phyloP scores from a whole-genome alignment of 148 eudicot genomes.

The Camellia sinensis region DNA sequence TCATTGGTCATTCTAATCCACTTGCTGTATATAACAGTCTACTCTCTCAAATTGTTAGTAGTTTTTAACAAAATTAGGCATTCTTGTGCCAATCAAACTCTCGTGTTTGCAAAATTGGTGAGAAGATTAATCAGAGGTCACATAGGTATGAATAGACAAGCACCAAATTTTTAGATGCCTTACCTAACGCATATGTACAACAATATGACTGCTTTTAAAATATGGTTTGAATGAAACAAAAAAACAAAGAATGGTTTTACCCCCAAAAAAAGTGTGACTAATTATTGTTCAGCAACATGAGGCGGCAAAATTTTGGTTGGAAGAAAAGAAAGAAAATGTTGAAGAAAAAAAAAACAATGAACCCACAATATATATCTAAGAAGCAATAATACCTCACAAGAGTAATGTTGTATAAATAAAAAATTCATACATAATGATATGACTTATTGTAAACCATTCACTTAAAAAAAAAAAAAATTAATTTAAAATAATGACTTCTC shows the following conservation, averaged over 20 bases:
- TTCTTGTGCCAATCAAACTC: neutral
- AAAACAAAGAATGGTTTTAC: too few relatives aligned
- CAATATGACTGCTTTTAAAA: neutral
- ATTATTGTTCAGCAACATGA: neutral
- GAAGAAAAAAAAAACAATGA: neutral
- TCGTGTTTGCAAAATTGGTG: neutral
- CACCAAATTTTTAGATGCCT: conserved; percentile 9
- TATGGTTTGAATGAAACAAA: neutral
- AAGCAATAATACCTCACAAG: neutral
- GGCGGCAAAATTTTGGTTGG: conserved; percentile 7
- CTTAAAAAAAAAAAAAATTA: too few relatives aligned
- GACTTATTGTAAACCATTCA: too few relatives aligned
- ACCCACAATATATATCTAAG: neutral
- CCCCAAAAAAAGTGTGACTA: neutral
- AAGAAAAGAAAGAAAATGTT: neutral
- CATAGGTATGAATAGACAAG: conserved; percentile 7
- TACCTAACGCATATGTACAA: neutral
- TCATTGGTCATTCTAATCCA: neutral
- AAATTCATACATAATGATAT: too few relatives aligned
- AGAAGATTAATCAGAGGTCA: conserved; percentile 5
- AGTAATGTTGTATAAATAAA: too few relatives aligned
- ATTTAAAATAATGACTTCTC: too few relatives aligned
- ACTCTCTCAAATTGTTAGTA: conserved; percentile 1
- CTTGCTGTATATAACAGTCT: neutral
- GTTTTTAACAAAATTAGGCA: conserved; percentile 7